Evolutionary conservation across 2,329 filamentous ascomycete genomes (phyloP).

Genomic region (Penicillium sp.): DNA sequence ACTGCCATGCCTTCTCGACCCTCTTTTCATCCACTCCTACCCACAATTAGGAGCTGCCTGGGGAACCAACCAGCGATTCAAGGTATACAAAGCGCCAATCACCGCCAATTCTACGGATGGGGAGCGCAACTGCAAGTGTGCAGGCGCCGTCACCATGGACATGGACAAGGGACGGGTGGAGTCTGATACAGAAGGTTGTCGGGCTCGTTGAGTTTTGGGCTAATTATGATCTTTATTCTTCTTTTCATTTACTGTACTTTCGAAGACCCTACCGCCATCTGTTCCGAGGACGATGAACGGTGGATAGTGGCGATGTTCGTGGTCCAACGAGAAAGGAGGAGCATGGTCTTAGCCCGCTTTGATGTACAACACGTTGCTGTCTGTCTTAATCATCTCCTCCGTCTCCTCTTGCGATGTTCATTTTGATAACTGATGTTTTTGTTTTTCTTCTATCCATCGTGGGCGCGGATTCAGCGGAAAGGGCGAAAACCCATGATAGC

Average conservation of each 20-base stretch:
- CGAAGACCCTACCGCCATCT: not conserved
- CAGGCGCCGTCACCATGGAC: conserved; percentile 34
- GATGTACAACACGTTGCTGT: not conserved
- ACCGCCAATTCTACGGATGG: conserved; percentile 2
- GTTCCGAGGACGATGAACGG: not conserved
- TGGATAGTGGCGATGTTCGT: not conserved
- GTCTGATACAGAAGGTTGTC: conserved; percentile 8
- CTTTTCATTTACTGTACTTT: not conserved
- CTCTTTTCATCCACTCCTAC: not conserved
- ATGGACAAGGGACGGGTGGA: conserved; percentile 37
- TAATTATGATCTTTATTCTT: not conserved
- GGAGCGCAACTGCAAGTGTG: conserved; percentile 32
- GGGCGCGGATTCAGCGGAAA: not conserved
- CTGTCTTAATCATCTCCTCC: not conserved
- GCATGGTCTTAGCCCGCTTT: not conserved
- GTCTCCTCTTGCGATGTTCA: conserved; percentile 1
- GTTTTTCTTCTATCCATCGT: not conserved
- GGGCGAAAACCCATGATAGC: not conserved
- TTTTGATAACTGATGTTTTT: not conserved
- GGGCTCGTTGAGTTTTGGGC: conserved; percentile 1
- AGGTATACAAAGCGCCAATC: conserved; percentile 28
- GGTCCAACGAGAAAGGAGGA: not conserved
- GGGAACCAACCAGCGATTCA: conserved; percentile 27
- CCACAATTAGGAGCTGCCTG: conserved; percentile 18
- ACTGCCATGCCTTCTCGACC: conserved; percentile 6